Conservation (phyloP, 805 yeast genomes). For the Grigorovia humatica region DNA sequence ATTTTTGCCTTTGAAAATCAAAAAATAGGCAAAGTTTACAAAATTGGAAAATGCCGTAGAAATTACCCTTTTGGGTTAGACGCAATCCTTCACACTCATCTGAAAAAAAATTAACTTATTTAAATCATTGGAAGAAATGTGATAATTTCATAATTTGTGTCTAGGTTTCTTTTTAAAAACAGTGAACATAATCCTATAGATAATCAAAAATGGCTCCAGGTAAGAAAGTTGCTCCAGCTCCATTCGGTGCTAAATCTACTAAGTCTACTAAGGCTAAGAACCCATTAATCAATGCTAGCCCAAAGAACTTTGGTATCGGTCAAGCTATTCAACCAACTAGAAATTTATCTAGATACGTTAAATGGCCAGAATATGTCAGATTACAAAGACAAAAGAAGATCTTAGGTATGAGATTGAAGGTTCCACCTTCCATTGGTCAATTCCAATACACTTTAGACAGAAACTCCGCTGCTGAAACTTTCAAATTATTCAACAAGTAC, state of each 20-base stretch:
- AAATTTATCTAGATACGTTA: slow-evolving; percentile 93
- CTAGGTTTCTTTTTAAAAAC: background rate
- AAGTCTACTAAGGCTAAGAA: slow-evolving; percentile 56
- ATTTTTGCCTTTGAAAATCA: too few relatives aligned
- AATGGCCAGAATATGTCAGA: slow-evolving; percentile 98
- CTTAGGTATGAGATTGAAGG: slow-evolving; percentile 90
- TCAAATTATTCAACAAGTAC: slow-evolving; percentile 97
- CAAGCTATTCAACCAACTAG: slow-evolving; percentile 91
- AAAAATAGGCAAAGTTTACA: background rate
- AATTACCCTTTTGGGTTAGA: background rate
- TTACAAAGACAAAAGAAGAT: slow-evolving; percentile 98
- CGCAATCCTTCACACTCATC: background rate
- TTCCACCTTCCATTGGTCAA: slow-evolving; percentile 97
- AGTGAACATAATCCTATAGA: slow-evolving; percentile 2
- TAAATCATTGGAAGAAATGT: background rate
- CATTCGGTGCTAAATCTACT: slow-evolving; percentile 66
- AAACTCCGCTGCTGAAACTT: slow-evolving; percentile 96
- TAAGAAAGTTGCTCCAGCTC: slow-evolving; percentile 96
- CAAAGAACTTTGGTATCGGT: slow-evolving; percentile 94
- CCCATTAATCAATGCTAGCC: slow-evolving; percentile 83
- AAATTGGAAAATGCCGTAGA: background rate
- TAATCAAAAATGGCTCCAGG: slow-evolving; percentile 37
- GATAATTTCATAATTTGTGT: background rate
- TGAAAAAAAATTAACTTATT: background rate
- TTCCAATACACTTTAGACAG: slow-evolving; percentile 94